Evolutionary conservation across 2,329 filamentous ascomycete species (phyloP), one percentile per base, ranked within the genome.

Genomic region (Aspergillus texensis): DNA sequence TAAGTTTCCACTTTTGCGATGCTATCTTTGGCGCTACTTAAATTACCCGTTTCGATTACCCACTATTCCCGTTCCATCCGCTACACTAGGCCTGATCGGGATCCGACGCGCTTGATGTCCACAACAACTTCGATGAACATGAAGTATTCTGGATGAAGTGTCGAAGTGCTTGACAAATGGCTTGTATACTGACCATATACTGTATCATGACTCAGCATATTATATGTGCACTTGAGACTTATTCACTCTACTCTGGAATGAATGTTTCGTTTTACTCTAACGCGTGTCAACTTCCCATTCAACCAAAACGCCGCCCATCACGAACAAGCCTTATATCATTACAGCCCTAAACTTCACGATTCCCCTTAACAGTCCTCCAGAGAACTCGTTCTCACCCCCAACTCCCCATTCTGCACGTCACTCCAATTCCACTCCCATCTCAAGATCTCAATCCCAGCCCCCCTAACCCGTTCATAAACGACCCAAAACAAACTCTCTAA

Each of bases 21-120:
- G 24, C 45, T 48, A 48, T 48, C 45, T 48, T 48, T 48, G 28
- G 45, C 45, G 12, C 21, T 26, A 48, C 12, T 48, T 26, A 48
- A 48, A 48, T 48, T 26, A 48, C 43, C 43, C 43, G 21, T 48
- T 48, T 48, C 21, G 45, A 24, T 46, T 48, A 48, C 45, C 45
- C 45, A 48, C 45, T 21, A 46, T 46, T 46, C 45, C 45, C 45
- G 45, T 48, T 26, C 45, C 45, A 14, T 26, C 21, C 45, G 24
- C 21, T 4, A 3, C 11, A 19, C 45, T 48, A 48, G 45, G 24
- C 45, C 45, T 0, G 43, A 21, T 24, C 6, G 43, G 43, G 43
- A 46, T 24, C 11, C 12, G 9, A 6, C 21, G 11, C 43, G 39
- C 34, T 36, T 8, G 8, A 16, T 36, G 14, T 36, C 14, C 10